These are phyloP conservation scores for Aspergillus pseudotamarii DNA, from an alignment of 2,329 filamentous ascomycete species.

Conservation along the genomic window DNA sequence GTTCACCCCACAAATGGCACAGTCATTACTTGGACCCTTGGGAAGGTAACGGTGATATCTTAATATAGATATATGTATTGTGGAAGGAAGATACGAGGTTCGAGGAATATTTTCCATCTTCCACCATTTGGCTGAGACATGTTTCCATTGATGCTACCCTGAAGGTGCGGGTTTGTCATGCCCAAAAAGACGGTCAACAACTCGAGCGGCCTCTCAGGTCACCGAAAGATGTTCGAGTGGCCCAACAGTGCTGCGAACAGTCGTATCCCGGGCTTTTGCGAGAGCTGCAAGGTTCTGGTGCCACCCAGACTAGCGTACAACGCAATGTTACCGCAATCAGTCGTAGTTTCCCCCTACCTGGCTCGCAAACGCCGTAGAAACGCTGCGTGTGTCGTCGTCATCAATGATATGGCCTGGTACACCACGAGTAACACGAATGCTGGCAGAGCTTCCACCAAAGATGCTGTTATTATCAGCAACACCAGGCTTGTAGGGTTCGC, in stretches of 20 bases:
- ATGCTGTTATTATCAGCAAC: constrained; percentile 64
- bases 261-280: constrained; percentile 17
- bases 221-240: constrained; percentile 18
- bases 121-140: constrained; percentile 15
- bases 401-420: constrained; percentile 50
- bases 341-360: constrained; percentile 75
- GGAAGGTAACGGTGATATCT: constrained; percentile 13
- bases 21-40: constrained; percentile 1
- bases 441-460: constrained; percentile 63
- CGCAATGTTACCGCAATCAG: constrained; percentile 43
- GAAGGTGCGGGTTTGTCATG: constrained; percentile 17
- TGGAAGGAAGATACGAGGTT: constrained; percentile 7
- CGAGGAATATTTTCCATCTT: constrained; percentile 14
- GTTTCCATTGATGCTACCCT: constrained; percentile 17
- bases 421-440: constrained; percentile 52
- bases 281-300: constrained; percentile 16
- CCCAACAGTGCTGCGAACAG: constrained; percentile 19
- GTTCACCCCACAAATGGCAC: constrained; percentile 4
- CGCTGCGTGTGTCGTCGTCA: constrained; percentile 93
- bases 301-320: constrained; percentile 18
- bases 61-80: constrained; percentile 17
- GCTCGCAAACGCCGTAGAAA: constrained; percentile 95
- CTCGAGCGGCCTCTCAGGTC: constrained; percentile 15
- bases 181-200: constrained; percentile 14
- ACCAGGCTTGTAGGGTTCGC: constrained; percentile 56